Conservation (phyloP, 148 eudicot species). For the Rhododendron simsii region DNA sequence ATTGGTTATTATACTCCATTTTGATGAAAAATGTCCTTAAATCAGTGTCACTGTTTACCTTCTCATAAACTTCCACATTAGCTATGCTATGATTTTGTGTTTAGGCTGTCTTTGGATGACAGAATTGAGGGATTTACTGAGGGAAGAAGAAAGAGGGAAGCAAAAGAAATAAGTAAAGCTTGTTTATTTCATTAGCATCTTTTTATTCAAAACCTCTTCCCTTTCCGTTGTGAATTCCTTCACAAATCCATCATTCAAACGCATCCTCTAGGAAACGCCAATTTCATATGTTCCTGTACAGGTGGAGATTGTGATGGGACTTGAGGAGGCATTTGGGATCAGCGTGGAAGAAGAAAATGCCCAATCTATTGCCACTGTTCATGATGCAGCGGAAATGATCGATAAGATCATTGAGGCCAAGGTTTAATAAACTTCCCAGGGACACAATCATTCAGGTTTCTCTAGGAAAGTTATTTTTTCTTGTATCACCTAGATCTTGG, state of each 20-base stretch:
- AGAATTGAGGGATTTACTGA: background rate
- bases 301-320: slow-evolving; percentile 52
- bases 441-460: background rate
- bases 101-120: background rate
- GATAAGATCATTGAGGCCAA: slow-evolving; percentile 29
- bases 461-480: slow-evolving; percentile 6
- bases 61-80: background rate
- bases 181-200: background rate
- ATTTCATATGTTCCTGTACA: background rate
- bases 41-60: background rate
- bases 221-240: background rate
- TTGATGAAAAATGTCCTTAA: background rate
- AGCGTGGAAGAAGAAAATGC: slow-evolving; percentile 47
- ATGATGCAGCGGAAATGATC: slow-evolving; percentile 45
- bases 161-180: background rate
- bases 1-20: background rate
- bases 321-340: slow-evolving; percentile 42
- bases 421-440: slow-evolving; percentile 4
- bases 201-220: background rate
- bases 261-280: background rate
- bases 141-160: background rate
- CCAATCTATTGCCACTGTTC: slow-evolving; percentile 33
- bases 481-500: background rate
- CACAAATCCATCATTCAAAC: background rate
- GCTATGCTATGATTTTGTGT: background rate